Percentiles rank a stretch among this genome's conserved stretches.
Evolutionary conservation across 1,139 yeast genomes (phyloP).

Genomic region (Lodderomyces oxycetoniae): DNA sequence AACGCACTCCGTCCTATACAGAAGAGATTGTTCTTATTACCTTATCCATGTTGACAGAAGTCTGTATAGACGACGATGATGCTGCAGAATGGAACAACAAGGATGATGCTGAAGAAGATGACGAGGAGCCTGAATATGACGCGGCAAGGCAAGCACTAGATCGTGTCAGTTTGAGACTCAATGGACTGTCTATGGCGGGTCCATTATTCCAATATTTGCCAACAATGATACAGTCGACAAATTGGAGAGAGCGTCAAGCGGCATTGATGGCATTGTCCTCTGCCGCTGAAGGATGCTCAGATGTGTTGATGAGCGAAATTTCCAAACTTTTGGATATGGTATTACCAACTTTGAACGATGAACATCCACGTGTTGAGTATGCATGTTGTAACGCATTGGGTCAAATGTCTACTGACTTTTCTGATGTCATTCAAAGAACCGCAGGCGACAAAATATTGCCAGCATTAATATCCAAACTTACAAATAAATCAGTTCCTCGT

Average conservation of each 20-base stretch:
- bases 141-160: slow-evolving; percentile 94
- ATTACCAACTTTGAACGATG: slow-evolving; percentile 74
- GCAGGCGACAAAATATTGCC: slow-evolving; percentile 80
- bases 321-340: slow-evolving; percentile 79
- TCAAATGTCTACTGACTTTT: slow-evolving; percentile 96
- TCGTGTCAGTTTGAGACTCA: slow-evolving; percentile 77
- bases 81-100: slow-evolving; percentile 85
- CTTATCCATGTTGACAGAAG: slow-evolving; percentile 85
- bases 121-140: slow-evolving; percentile 80
- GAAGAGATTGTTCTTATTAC: slow-evolving; percentile 69
- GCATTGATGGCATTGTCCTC: slow-evolving; percentile 95
- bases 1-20: slow-evolving; percentile 68
- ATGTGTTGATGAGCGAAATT: slow-evolving; percentile 76
- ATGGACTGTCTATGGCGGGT: slow-evolving; percentile 77
- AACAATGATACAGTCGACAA: slow-evolving; percentile 64
- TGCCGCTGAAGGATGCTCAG: slow-evolving; percentile 97
- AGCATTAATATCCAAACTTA: slow-evolving; percentile 77
- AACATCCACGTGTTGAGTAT: slow-evolving; percentile 91
- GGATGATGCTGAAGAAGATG: slow-evolving; percentile 73
- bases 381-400: slow-evolving; percentile 97
- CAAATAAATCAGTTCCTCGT: slow-evolving; percentile 68
- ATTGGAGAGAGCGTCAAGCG: slow-evolving; percentile 96
- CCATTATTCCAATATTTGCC: slow-evolving; percentile 87
- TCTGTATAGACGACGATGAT: slow-evolving; percentile 82
- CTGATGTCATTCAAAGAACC: slow-evolving; percentile 78